Conservation (phyloP, 2,329 filamentous ascomycete genomes). For the Zasmidium citrigriseum region DNA sequence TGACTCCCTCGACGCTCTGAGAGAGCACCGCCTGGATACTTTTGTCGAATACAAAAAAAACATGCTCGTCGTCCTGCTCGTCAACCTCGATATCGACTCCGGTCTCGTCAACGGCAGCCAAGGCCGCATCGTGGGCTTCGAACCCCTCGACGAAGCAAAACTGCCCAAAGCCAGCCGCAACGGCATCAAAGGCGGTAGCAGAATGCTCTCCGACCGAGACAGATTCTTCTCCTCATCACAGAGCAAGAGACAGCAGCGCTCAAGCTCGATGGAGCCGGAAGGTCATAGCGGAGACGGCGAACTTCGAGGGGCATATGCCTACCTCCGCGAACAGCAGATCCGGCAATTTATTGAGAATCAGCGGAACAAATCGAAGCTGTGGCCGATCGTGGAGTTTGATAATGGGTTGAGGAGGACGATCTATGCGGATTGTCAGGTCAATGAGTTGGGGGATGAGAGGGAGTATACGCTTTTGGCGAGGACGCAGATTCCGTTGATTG, state of each 20-base stretch:
- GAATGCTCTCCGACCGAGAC: not conserved
- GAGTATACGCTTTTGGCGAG: conserved; percentile 65
- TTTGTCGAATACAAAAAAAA: conserved; percentile 14
- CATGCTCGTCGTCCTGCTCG: conserved; percentile 52
- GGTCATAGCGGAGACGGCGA: conserved; percentile 10
- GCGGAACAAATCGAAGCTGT: conserved; percentile 18
- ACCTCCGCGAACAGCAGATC: conserved; percentile 14
- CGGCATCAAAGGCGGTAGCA: not conserved
- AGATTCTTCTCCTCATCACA: conserved; percentile 4
- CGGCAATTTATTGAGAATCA: conserved; percentile 14
- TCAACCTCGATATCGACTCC: conserved; percentile 47
- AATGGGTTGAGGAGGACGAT: conserved; percentile 53
- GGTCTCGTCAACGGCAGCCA: conserved; percentile 53
- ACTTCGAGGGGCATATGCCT: conserved; percentile 19
- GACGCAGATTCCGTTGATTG: conserved; percentile 61
- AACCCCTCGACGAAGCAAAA: conserved; percentile 14
- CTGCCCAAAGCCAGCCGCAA: conserved; percentile 17
- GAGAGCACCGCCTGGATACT: conserved; percentile 47
- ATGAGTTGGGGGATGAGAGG: conserved; percentile 59
- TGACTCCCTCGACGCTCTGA: conserved; percentile 31
- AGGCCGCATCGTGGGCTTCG: conserved; percentile 46
- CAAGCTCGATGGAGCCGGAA: conserved; percentile 15
- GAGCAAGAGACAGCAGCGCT: not conserved
- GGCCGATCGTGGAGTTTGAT: conserved; percentile 56
- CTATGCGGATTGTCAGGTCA: conserved; percentile 53